These are phyloP conservation scores for Inosperma sp. DNA, from an alignment of 768 basidiomycete genomes.

Conservation along the genomic window DNA sequence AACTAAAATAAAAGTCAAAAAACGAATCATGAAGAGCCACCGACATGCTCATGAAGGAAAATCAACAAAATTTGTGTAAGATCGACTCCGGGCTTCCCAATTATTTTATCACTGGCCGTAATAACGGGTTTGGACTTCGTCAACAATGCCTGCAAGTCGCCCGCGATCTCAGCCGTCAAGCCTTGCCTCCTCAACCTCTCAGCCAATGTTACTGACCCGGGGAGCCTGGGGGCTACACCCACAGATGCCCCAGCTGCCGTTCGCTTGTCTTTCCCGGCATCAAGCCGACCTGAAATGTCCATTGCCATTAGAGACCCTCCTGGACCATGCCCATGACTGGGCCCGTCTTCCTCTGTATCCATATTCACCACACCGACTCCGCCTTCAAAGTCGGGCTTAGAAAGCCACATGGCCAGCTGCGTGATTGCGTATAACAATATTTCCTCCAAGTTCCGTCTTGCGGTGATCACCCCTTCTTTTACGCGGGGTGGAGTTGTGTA, in stretches of 20 bases:
- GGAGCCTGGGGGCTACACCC: constrained; percentile 6
- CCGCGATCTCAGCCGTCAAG: constrained; percentile 76
- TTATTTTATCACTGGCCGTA: constrained; percentile 49
- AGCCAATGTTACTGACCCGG: constrained; percentile 48
- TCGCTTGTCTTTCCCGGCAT: constrained; percentile 6
- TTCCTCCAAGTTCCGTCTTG: constrained; percentile 61
- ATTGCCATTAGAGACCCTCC: constrained; percentile 20
- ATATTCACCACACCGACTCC: constrained; percentile 26
- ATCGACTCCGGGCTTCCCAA: constrained; percentile 47
- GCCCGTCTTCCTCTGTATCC: constrained; percentile 42
- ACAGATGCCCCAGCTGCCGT: constrained; percentile 36
- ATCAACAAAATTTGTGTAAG: constrained; percentile 54
- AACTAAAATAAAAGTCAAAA: constrained; percentile 10
- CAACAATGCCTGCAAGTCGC: constrained; percentile 63
- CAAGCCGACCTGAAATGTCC: constrained; percentile 26
- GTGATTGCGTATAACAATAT: constrained; percentile 67
- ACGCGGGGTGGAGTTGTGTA: constrained; percentile 44
- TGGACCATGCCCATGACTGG: constrained; percentile 2
- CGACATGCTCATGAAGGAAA: constrained; percentile 63
- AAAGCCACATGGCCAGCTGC: constrained; percentile 75
- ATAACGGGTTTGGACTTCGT: constrained; percentile 62
- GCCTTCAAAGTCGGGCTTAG: constrained; percentile 63
- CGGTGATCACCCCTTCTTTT: constrained; percentile 50
- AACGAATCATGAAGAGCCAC: constrained; percentile 32
- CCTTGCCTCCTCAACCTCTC: constrained; percentile 67